Evolutionary conservation across 148 eudicot genomes (phyloP), one percentile per base, ranked within the genome.

Genomic region (Talinum fruticosum): DNA sequence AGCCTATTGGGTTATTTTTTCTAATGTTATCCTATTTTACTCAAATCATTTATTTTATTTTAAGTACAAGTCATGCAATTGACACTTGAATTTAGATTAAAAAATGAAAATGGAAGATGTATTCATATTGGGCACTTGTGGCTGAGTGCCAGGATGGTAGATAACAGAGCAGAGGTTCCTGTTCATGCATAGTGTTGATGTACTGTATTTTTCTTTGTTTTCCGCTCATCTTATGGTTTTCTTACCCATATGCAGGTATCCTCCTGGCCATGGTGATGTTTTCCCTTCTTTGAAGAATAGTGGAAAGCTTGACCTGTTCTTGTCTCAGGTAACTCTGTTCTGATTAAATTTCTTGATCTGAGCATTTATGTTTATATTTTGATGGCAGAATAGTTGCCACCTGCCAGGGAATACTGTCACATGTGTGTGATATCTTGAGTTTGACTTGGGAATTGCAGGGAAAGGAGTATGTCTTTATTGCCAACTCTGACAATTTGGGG

Each of bases 211-310:
- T 62, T 62, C 18, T 44, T 24, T 41, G n/a, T n/a, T 15, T 57
- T 38, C 75, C 62, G 69, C 53, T 62, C 33, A 32, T 70, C 79
- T 82, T 10, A 65, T 51, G 72, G 59, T 53, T 78, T 41, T 61
- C 36, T 64, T 76, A 77, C 77, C 21, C 37, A 72, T 79, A 23
- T 87, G 61, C 77, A 96, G 99, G 99, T 93, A 96, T 78, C 99
- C 99, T 71, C 99, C 97, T 83, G 99, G 99, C 75, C 99, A 96
- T 72, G 97, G 99, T 75, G 99, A 96, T 83, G 99, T 96, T 28
- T 96, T 96, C 85, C 84, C 97, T 69, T 85, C 99, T 82, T 84
- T 96, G 83, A 89, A 75, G 91, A 96, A 96, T 74, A 96, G 99
- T 81, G 99, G 99, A 78, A 96, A 93, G 77, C 95, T 96, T 76